Evolutionary conservation across 306 rosid species (phyloP).

Genomic region (Malus asiatica): DNA sequence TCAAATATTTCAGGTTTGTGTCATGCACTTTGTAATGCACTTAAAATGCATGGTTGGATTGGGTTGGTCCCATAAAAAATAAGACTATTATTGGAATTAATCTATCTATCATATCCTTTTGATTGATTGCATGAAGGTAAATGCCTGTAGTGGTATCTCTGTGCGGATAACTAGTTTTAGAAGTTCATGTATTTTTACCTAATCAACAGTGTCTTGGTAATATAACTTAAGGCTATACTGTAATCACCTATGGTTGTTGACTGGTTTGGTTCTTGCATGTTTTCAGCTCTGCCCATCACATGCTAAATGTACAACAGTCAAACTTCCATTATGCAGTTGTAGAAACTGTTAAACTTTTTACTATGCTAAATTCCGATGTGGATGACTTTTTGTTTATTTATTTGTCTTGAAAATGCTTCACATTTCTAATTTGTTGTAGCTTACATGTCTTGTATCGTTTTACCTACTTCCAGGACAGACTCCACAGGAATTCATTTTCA

Average conservation of each 20-base stretch:
- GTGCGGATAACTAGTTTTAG: background rate
- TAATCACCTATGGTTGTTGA: background rate
- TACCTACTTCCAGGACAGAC: conserved; percentile 55
- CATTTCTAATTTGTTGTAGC: background rate
- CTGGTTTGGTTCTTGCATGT: background rate
- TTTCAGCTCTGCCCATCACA: background rate
- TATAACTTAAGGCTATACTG: background rate
- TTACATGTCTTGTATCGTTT: background rate
- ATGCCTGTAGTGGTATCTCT: background rate
- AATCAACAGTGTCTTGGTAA: background rate
- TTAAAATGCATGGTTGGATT: background rate
- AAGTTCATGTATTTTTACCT: background rate
- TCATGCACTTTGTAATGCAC: background rate
- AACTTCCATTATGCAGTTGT: background rate
- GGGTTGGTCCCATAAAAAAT: background rate
- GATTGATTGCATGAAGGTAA: background rate
- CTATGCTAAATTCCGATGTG: conserved; percentile 7
- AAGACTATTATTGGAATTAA: background rate
- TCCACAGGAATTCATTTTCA: conserved; percentile 43
- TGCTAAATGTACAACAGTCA: background rate
- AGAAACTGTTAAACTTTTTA: conserved; percentile 5
- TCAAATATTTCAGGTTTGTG: background rate
- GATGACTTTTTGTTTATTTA: background rate
- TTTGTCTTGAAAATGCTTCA: background rate
- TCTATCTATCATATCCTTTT: background rate